Percentiles rank a stretch among this genome's conserved stretches.
Conservation (phyloP, 257 asterid genomes). For the Solanum pennellii region DNA sequence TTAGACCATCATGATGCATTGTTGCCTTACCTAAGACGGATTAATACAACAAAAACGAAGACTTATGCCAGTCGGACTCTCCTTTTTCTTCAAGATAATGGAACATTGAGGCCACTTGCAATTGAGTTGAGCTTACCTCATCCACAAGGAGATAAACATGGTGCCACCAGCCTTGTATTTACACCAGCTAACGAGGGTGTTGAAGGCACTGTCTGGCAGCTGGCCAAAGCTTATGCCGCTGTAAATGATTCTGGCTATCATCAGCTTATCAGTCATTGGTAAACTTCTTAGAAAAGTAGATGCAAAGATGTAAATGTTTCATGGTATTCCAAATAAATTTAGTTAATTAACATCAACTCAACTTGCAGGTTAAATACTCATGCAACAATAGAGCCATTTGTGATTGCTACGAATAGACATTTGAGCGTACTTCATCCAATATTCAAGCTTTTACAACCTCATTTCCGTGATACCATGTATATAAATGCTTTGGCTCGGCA, state of each 20-base stretch:
- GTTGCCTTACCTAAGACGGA: constrained; percentile 66
- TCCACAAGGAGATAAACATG: constrained; percentile 40
- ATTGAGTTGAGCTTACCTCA: constrained; percentile 86
- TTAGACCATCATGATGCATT: constrained; percentile 80
- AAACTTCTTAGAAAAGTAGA: background rate
- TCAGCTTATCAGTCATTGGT: constrained; percentile 97
- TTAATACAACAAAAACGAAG: constrained; percentile 56
- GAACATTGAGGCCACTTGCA: constrained; percentile 78
- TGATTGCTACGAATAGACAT: constrained; percentile 63
- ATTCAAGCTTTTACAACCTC: constrained; percentile 82
- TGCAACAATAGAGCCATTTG: constrained; percentile 90
- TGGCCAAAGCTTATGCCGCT: constrained; percentile 85
- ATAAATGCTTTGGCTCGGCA: constrained; percentile 86
- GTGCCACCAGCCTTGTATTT: constrained; percentile 54
- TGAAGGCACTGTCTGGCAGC: constrained; percentile 71
- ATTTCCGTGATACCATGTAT: constrained; percentile 79
- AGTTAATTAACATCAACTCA: background rate
- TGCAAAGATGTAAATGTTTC: background rate
- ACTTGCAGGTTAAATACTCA: constrained; percentile 83
- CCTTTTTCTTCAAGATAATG: constrained; percentile 65
- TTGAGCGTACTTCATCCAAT: constrained; percentile 81
- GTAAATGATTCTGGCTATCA: constrained; percentile 91
- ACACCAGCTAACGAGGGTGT: constrained; percentile 61
- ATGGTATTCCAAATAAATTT: background rate
- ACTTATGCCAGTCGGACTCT: constrained; percentile 78